Conservation (phyloP, 2,329 filamentous ascomycete species). For the Aspergillus fischeri region DNA sequence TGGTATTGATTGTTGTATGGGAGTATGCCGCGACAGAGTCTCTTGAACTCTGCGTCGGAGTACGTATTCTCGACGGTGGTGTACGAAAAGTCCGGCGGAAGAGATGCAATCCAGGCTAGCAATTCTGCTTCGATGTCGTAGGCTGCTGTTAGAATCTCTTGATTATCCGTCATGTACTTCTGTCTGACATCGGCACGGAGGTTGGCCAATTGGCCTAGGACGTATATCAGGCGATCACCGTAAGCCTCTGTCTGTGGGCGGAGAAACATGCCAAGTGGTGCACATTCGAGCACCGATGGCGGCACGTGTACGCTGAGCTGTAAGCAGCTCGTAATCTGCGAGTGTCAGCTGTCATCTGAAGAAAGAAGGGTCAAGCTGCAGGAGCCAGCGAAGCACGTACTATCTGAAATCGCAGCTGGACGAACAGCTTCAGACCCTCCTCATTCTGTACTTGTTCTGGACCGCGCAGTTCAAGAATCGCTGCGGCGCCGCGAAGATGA, state of each 20-base stretch:
- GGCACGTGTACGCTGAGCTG: conserved; percentile 30
- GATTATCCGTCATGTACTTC: conserved; percentile 19
- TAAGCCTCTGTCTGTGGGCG: conserved; percentile 24
- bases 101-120: conserved; percentile 26
- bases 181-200: conserved; percentile 31
- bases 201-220: conserved; percentile 28
- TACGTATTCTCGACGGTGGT: conserved; percentile 19
- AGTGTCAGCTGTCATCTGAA: conserved; percentile 4
- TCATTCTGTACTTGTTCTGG: conserved; percentile 35
- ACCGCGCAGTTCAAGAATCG: conserved; percentile 50
- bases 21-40: conserved; percentile 19
- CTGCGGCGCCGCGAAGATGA: conserved; percentile 58
- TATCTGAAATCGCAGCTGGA: conserved; percentile 56
- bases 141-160: conserved; percentile 28
- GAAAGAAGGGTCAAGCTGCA: not conserved
- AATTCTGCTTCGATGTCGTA: conserved; percentile 32
- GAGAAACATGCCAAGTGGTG: conserved; percentile 26
- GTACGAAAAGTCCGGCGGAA: conserved; percentile 28
- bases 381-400: conserved; percentile 31
- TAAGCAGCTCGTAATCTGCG: conserved; percentile 34
- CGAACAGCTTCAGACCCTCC: conserved; percentile 49
- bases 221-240: conserved; percentile 26
- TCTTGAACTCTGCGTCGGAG: conserved; percentile 34
- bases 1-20: conserved; percentile 53
- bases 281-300: conserved; percentile 28